phyloP scores from a whole-genome alignment of 306 rosid genomes.

The Glycine soja region DNA sequence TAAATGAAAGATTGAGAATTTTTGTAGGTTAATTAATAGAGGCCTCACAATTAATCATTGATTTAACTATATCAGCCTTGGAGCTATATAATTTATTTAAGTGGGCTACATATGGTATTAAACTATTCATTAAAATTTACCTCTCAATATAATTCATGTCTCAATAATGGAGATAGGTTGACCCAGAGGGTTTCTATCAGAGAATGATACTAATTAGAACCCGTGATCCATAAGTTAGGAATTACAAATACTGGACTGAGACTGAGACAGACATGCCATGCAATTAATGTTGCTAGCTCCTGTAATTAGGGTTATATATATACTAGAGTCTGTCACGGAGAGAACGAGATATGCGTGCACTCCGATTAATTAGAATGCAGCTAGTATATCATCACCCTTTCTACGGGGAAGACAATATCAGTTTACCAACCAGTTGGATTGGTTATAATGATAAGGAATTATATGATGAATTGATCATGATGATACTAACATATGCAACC shows the following conservation, averaged over 20 bases:
- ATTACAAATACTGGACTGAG: background rate
- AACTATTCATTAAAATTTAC: background rate
- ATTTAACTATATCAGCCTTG: background rate
- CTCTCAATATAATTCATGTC: background rate
- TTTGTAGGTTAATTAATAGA: slow-evolving; percentile 6
- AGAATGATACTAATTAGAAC: slow-evolving; percentile 30
- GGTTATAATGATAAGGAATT: too few species aligned
- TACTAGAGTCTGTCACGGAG: background rate
- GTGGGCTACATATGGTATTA: background rate
- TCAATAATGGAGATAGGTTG: slow-evolving; percentile 40
- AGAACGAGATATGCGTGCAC: slow-evolving; percentile 1
- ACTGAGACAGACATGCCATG: slow-evolving; percentile 31
- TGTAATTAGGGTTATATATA: background rate
- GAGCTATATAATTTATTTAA: background rate
- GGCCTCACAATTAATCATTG: background rate
- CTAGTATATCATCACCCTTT: too few species aligned
- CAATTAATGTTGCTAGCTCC: background rate
- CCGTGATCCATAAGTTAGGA: slow-evolving; percentile 54
- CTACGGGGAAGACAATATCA: background rate
- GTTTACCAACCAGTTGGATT: background rate
- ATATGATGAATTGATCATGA: background rate
- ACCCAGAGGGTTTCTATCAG: slow-evolving; percentile 37
- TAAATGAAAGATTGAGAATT: background rate
- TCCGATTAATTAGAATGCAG: background rate
- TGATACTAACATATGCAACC: too few species aligned